Base-by-base conservation (phyloP, 805 yeast genomes). In the Torulaspora maleeae region DNA sequence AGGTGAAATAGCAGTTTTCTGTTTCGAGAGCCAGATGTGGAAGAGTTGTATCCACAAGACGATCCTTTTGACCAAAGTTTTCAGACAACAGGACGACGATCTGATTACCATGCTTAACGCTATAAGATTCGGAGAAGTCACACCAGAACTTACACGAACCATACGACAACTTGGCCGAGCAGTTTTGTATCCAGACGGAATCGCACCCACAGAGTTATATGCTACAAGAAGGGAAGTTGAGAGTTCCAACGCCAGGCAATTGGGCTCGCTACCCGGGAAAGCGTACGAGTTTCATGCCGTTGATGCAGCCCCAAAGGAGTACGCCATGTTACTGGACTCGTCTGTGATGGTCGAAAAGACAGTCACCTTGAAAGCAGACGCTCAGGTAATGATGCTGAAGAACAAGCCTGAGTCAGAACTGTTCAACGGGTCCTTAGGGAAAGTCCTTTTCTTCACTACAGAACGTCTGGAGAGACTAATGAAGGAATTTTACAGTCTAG, bases 361-460 rank as follows among this genome's bases (percentile, higher is more conserved):
- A 5, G 59, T 93, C 12, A 73, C 70, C 2, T 68, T 93, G 52
- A 91, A 90, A 62, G 81, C 78, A 44, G 88, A 87, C 29, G 95
- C 96, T 0, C 99, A 93, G 64, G 97, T 93, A 1, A 90, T 93
- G 96, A 80, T 87, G 74, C 68, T 93, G 53, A 87, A 86, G 56
- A 93, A 93, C 61, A 73, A 77, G 24, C 90, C 86, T 52, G 83
- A 79, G 8, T 67, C 72, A 2, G 60, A 59, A 13, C 69, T 93
- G 30, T 98, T 93, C 33, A 93, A 93, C 67, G 99, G 99, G 2
- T 79, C 96, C 0, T 70, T 91, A 30, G 99, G 99, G 0, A 78
- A 74, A 30, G 83, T 93, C 1, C 47, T 72, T 3, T 64, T 67
- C 27, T 73, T 73, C 47, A 51, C 67, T 7, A 58, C 72, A 0